Conservation (phyloP, 1,284 basidiomycete species). For the Xerocomus amazonicus region DNA sequence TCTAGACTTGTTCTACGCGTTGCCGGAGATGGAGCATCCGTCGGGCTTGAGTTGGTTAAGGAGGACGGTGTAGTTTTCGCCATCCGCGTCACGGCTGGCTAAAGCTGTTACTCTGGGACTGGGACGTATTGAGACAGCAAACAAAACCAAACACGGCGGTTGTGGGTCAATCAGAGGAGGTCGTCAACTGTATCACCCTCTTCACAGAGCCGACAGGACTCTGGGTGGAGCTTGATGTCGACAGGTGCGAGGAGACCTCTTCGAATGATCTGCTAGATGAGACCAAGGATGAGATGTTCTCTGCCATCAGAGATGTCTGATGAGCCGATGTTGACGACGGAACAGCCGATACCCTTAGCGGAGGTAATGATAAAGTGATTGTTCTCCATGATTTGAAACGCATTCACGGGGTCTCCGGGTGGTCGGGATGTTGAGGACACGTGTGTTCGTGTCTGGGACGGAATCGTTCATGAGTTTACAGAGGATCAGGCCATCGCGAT, state of each 20-base stretch:
- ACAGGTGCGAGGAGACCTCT: slow-evolving; percentile 92
- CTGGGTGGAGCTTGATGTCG: slow-evolving; percentile 97
- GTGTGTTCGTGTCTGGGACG: slow-evolving; percentile 96
- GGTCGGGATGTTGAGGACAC: slow-evolving; percentile 90
- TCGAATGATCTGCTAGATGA: no score
- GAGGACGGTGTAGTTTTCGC: slow-evolving; percentile 96
- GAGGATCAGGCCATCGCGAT: slow-evolving; percentile 90
- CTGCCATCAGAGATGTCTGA: no score
- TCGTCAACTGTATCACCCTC: slow-evolving; percentile 97
- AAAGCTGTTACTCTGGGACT: slow-evolving; percentile 87
- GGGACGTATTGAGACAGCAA: not conserved
- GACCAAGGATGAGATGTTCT: no score
- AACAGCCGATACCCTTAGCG: slow-evolving; percentile 96
- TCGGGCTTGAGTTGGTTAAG: slow-evolving; percentile 95
- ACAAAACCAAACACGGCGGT: no score
- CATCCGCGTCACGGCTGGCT: slow-evolving; percentile 93
- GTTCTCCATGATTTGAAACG: slow-evolving; percentile 99
- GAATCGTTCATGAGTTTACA: slow-evolving; percentile 99
- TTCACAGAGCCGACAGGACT: slow-evolving; percentile 92
- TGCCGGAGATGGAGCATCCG: slow-evolving; percentile 84
- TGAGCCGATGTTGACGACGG: no score
- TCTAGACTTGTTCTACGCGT: slow-evolving; percentile 90
- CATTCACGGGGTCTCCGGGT: slow-evolving; percentile 78
- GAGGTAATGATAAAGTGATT: slow-evolving; percentile 99
- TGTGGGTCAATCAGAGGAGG: slow-evolving; percentile 84